These are phyloP conservation scores for Liriodendron chinense DNA, from an alignment of 164 flowering plant genomes.

Conservation along the genomic window DNA sequence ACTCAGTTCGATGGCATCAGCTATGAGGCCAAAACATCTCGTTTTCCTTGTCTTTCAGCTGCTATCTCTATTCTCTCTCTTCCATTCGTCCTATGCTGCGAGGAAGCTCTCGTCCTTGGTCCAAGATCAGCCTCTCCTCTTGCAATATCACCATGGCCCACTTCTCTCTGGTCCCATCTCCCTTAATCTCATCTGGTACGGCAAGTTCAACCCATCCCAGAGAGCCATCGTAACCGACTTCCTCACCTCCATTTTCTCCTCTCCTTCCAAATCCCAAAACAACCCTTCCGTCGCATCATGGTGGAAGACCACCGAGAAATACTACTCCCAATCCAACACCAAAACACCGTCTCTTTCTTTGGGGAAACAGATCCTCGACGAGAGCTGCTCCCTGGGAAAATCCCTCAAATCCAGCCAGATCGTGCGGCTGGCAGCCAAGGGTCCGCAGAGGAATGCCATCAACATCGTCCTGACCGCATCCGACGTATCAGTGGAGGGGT, in stretches of 20 bases:
- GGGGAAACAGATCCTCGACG: conserved; percentile 26
- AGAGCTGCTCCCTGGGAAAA: conserved; percentile 36
- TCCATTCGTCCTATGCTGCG: not conserved
- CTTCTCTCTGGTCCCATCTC: conserved; percentile 22
- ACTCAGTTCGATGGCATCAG: not conserved
- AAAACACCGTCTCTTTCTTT: not conserved
- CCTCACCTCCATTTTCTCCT: conserved; percentile 18
- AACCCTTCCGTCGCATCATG: conserved; percentile 18
- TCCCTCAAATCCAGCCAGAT: conserved; percentile 27
- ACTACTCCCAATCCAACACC: conserved; percentile 10
- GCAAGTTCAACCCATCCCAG: conserved; percentile 25
- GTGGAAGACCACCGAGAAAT: conserved; percentile 24
- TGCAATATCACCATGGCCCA: conserved; percentile 30
- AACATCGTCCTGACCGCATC: conserved; percentile 35
- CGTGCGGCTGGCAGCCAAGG: conserved; percentile 21
- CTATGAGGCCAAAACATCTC: not conserved
- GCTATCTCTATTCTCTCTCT: not conserved
- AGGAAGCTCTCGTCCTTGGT: conserved; percentile 13
- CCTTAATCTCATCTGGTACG: conserved; percentile 36
- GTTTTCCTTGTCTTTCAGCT: not conserved
- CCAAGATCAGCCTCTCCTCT: conserved; percentile 4
- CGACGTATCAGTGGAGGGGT: conserved; percentile 45
- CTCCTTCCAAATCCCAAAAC: not conserved
- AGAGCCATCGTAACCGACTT: conserved; percentile 25
- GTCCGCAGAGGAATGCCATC: conserved; percentile 14